Conservation (phyloP, 331 rosid species). For the Phaseolus coccineus region DNA sequence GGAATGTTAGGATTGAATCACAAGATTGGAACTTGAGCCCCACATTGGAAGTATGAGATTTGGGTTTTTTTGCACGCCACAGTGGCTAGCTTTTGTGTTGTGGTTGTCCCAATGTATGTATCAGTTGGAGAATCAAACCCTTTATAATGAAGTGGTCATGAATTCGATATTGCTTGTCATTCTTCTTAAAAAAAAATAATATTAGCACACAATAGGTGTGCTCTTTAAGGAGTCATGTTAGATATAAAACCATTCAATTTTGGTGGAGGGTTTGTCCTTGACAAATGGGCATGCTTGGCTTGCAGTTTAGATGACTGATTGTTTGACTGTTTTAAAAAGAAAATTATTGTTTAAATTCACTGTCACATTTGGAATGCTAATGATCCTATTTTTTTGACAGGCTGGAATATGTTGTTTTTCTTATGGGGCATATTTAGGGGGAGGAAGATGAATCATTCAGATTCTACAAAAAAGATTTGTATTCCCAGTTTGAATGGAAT, state of each 20-base stretch:
- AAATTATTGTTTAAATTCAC: conserved; percentile 26
- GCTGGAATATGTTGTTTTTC: conserved; percentile 95
- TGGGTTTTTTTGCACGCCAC: neutral
- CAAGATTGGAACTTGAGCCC: neutral
- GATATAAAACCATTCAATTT: neutral
- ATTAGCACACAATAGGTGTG: neutral
- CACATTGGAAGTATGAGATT: neutral
- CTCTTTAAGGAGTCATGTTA: neutral
- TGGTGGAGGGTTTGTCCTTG: conserved; percentile 10
- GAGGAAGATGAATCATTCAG: conserved; percentile 57
- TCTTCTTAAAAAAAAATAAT: neutral
- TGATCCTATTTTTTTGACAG: conserved; percentile 54
- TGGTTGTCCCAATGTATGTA: neutral
- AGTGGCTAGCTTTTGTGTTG: neutral
- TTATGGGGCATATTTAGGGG: conserved; percentile 97
- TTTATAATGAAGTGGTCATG: neutral
- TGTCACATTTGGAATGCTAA: conserved; percentile 19
- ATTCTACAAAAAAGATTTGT: conserved; percentile 58
- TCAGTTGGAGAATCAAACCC: neutral
- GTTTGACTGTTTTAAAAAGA: neutral
- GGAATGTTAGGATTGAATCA: neutral
- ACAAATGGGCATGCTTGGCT: conserved; percentile 13
- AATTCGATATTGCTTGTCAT: neutral
- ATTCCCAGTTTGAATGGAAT: conserved; percentile 55
- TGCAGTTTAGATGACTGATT: neutral